Evolutionary conservation across 1,139 yeast genomes (phyloP), one percentile per base, ranked within the genome.

Genomic region (Pneumocystis canis): DNA sequence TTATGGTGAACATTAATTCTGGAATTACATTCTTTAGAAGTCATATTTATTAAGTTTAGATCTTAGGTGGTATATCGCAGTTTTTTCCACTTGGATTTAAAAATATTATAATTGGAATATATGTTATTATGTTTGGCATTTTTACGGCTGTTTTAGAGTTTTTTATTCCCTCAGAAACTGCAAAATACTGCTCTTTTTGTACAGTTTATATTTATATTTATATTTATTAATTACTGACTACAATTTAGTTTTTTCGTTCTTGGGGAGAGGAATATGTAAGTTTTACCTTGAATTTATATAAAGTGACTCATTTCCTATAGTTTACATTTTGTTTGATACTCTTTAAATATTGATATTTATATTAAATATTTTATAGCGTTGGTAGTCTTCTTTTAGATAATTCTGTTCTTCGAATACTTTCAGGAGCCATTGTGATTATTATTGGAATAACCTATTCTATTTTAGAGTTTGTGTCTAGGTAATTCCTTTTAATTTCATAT

Each of bases 21-120:
- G 9, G 6, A 40, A 16, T 37, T 11, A 47, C 14, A 18, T 47
- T 47, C 7, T 25, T 47, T 25, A 25, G 16, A 47, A 47, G 4
- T 41, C 20, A 41, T 41, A 20, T 31, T 41, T 47, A 47, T 3
- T 47, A 25, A 47, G 14, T 25, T 25, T 47, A 47, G 54, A 47
- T 47, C 67, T 66, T 78, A 71, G 76, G 79, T 41, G 94, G 87
- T 33, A 73, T 80, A 56, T 80, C 83, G 58, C 89, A 81, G 75
- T 76, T 83, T 67, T 80, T 80, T 69, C 77, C 78, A 60, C 82
- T 86, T 39, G 59, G 59, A 25, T 58, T 58, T 25, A 37, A 58
- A 28, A 58, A 39, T 39, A 39, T 58, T 16, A 30, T 82, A 57
- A 76, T 81, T 63, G 88, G 85, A 5, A 66, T 82, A 32, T 83